Base-by-base conservation (phyloP, 2,329 filamentous ascomycete genomes). In the Colletotrichum cuscutae region DNA sequence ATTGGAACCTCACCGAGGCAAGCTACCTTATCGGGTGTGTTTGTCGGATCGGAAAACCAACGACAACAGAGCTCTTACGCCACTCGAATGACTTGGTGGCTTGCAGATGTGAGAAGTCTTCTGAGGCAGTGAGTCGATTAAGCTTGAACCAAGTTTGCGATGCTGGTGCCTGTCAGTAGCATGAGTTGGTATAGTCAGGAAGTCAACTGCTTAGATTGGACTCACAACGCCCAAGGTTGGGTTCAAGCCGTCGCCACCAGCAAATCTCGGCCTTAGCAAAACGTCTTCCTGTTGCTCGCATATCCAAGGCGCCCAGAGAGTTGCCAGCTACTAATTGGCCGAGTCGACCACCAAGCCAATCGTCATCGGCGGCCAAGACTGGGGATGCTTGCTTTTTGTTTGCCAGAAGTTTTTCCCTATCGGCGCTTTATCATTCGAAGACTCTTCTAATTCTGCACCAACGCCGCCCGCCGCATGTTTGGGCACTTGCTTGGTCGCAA, bases 1-100 rank as follows among this genome's bases (percentile, higher is more conserved):
- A 65, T 65, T 65, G 52, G 62, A 28, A n/a, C 13, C 22, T 54
- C 49, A 65, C 62, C 62, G 49, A 54, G 9, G 9, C n/a, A 32
- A 42, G 24, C 60, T 26, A 42, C 35, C 35, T 42, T 15, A 42
- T 15, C 42, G 19, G 28, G 60, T 15, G 26, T 46, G 7, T 32
- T 24, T 26, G 46, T 26, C 59, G 12, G 30, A 15, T 46, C 58
- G 35, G 12, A 30, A 35, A 24, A 28, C 19, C 35, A 13, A n/a
- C 35, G 35, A 46, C 7, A 11, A n/a, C 19, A 19, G 58, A 46
- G 4, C 28, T 28, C 24, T 19, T 8, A 22, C 24, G 37, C 24
- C 24, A 26, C 26, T 15, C 22, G 1, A 26, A 61, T n/a, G 15
- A 26, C 37, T 61, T 26, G 24, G 9, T 15, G 8, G 15, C 42